phyloP scores from a whole-genome alignment of 306 rosid genomes.

The Mimosa bimucronata region DNA sequence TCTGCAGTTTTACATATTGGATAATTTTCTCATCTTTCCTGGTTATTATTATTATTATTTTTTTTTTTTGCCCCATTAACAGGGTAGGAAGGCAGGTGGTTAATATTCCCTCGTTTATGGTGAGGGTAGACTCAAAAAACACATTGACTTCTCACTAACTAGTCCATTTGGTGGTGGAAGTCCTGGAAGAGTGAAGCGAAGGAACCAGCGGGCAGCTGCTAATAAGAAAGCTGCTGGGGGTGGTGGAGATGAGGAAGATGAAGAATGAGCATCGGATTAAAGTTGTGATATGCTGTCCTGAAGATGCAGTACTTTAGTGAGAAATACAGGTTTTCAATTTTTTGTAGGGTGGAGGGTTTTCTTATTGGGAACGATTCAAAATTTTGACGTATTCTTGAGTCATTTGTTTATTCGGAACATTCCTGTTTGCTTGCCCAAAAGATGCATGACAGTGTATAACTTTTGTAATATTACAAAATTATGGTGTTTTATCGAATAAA shows the following conservation, averaged over 20 bases:
- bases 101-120: conserved; percentile 49
- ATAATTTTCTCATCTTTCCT: not conserved
- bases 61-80: not conserved
- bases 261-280: conserved; percentile 38
- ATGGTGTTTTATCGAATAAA: not conserved
- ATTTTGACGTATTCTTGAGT: not conserved
- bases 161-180: conserved; percentile 52
- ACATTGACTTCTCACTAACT: conserved; percentile 45
- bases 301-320: not conserved
- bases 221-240: conserved; percentile 50
- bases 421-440: not conserved
- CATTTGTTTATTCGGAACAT: not conserved
- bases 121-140: conserved; percentile 48
- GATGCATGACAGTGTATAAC: not conserved
- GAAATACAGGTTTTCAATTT: not conserved
- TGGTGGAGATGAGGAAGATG: conserved; percentile 46
- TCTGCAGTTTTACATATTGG: not conserved
- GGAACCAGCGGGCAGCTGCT: conserved; percentile 45
- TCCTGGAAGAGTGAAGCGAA: conserved; percentile 50
- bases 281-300: not conserved
- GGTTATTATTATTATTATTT: no score
- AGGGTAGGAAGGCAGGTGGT: conserved; percentile 49
- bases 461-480: not conserved
- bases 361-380: not conserved
- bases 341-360: not conserved